Percentiles rank a stretch among this genome's conserved stretches.
phyloP scores from a whole-genome alignment of 1,139 yeast genomes.

The Hanseniaspora sp. region DNA sequence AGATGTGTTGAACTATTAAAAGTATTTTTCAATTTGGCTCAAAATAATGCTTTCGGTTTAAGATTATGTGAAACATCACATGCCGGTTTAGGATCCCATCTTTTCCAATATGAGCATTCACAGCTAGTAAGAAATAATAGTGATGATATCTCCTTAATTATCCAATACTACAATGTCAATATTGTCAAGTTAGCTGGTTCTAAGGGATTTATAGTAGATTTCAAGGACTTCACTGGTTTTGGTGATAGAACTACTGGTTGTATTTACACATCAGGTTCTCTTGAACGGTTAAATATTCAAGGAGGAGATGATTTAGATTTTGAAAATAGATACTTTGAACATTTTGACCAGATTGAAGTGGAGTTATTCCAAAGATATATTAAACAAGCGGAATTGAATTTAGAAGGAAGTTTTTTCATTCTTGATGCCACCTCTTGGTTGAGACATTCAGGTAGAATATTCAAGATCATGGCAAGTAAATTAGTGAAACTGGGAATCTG shows the following conservation, averaged over 20 bases:
- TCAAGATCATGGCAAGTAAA: slow-evolving; percentile 53
- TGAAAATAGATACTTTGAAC: slow-evolving; percentile 15
- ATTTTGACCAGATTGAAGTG: slow-evolving; percentile 24
- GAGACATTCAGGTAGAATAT: slow-evolving; percentile 66
- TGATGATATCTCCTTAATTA: slow-evolving; percentile 11
- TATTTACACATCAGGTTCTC: slow-evolving; percentile 26
- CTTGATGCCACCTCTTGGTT: slow-evolving; percentile 74
- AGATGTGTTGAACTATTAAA: slow-evolving; percentile 25
- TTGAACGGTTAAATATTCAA: slow-evolving; percentile 20
- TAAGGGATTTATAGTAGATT: slow-evolving; percentile 24
- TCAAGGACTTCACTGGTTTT: slow-evolving; percentile 27
- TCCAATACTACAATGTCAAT: slow-evolving; percentile 20
- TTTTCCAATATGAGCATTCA: slow-evolving; percentile 13
- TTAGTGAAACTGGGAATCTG: slow-evolving; percentile 54
- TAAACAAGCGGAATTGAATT: slow-evolving; percentile 25
- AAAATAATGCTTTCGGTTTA: slow-evolving; percentile 19
- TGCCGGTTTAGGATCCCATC: slow-evolving; percentile 11
- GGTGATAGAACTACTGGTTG: slow-evolving; percentile 29
- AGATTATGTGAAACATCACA: slow-evolving; percentile 13
- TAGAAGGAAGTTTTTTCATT: slow-evolving; percentile 44
- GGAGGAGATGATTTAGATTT: slow-evolving; percentile 20
- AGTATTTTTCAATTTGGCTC: slow-evolving; percentile 26
- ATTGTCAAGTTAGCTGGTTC: slow-evolving; percentile 29
- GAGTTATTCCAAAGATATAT: slow-evolving; percentile 24
- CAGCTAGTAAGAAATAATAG: slow-evolving; percentile 13